Base-by-base conservation (phyloP, 176 grass and related monocot species). In the Phragmites australis region DNA sequence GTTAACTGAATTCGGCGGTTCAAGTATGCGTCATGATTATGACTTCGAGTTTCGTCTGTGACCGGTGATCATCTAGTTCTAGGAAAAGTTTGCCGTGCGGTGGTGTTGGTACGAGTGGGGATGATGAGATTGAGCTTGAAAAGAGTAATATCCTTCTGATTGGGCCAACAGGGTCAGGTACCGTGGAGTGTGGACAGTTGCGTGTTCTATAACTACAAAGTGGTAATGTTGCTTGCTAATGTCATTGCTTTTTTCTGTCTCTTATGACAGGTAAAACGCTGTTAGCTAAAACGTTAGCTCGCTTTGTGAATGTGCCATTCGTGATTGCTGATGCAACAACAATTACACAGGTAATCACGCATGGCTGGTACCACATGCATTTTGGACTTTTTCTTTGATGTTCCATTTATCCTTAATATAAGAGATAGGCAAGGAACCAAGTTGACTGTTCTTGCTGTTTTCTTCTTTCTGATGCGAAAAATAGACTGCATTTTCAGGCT, bases 141-240 rank as follows among this genome's bases (percentile, higher is more conserved):
- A 93, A 93, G 63, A 93, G 91, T 26, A 93, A 90, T 60, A 85
- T 93, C 17, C 87, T 93, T 72, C 69, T 93, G 47, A 68, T 93
- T 19, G 91, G 91, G 23, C 91, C 87, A 42, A 93, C 87, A 65
- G 87, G 87, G 18, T 93, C 87, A 81, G 91, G 87, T 87, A n/a
- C n/a, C n/a, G n/a, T n/a, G n/a, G n/a, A 11, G 15, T 1, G 4
- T 15, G 29, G 18, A 17, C 5, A 0, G 4, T 17, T 67, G 16
- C 19, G 2, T 26, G 12, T 18, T 78, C 37, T 65, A n/a, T 52
- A 45, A 37, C 18, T 65, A 16, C 16, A 14, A 6, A 10, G 0
- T 47, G 0, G 17, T 31, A 45, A 39, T 21, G 27, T 6, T 25
- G 2, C 10, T 11, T 69, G 23, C 53, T 70, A n/a, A 84, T 43